Evolutionary conservation across 495 filamentous ascomycete species (phyloP).

Genomic region (Penicillium cinerascens): DNA sequence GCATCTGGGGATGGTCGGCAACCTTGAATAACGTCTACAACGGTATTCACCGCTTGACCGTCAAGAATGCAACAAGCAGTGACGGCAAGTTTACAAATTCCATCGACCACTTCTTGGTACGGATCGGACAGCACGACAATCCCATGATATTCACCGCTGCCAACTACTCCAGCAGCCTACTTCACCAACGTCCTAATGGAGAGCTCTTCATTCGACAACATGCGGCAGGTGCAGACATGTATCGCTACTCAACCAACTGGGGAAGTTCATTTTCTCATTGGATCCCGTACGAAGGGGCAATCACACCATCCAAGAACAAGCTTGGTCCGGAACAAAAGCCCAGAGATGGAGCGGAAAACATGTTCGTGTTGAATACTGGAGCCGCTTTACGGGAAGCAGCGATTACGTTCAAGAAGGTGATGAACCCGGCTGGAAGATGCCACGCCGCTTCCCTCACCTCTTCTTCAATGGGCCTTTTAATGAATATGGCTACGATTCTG

Average conservation of each 20-base stretch:
- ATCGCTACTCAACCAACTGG: slow-evolving; percentile 62
- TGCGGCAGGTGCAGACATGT: slow-evolving; percentile 62
- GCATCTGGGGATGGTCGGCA: slow-evolving; percentile 51
- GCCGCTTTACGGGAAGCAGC: slow-evolving; percentile 59
- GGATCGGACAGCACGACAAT: slow-evolving; percentile 54
- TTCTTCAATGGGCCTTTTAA: slow-evolving; percentile 66
- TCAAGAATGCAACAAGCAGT: slow-evolving; percentile 50
- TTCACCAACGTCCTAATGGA: slow-evolving; percentile 39
- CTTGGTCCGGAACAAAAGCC: slow-evolving; percentile 58
- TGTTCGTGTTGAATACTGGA: slow-evolving; percentile 66
- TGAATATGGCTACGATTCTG: slow-evolving; percentile 65
- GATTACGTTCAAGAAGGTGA: slow-evolving; percentile 64
- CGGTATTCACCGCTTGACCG: slow-evolving; percentile 60
- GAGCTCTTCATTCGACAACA: slow-evolving; percentile 53
- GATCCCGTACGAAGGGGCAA: slow-evolving; percentile 52
- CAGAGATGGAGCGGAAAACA: slow-evolving; percentile 67
- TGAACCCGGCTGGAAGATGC: slow-evolving; percentile 33
- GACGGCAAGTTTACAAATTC: slow-evolving; percentile 41
- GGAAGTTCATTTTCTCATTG: slow-evolving; percentile 58
- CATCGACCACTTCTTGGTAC: slow-evolving; percentile 54
- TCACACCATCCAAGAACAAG: slow-evolving; percentile 38
- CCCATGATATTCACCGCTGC: slow-evolving; percentile 56
- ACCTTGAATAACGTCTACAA: slow-evolving; percentile 59
- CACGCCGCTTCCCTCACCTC: slow-evolving; percentile 60
- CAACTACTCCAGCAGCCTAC: slow-evolving; percentile 56